Conservation (phyloP, 106 monocot species). For the Gastrodia elata region DNA sequence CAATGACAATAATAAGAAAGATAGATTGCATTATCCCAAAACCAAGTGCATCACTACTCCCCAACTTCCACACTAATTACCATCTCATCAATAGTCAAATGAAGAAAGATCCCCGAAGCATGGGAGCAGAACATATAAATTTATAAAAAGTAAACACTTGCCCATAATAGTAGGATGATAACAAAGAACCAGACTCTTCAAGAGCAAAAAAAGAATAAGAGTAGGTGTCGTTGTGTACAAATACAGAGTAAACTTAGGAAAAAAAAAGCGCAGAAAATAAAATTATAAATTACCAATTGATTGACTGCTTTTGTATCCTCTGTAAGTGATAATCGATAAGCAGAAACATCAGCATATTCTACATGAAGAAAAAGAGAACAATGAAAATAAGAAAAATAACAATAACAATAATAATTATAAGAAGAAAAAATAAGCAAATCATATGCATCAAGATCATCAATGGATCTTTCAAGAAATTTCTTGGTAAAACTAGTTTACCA, state of each 20-base stretch:
- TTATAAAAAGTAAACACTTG: neutral
- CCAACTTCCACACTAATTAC: no score
- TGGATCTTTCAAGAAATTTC: neutral
- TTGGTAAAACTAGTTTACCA: neutral
- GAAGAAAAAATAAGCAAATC: neutral
- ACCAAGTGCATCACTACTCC: no score
- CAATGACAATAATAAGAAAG: no score
- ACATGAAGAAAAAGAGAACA: conserved; percentile 7
- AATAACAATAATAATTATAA: neutral
- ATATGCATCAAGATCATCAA: neutral
- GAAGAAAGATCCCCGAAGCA: no score
- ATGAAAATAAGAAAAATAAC: neutral
- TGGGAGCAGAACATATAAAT: no score
- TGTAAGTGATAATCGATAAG: conserved; percentile 77
- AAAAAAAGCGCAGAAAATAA: conserved; percentile 5
- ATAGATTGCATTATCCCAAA: no score
- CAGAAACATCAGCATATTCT: conserved; percentile 98
- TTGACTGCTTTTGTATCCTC: conserved; percentile 99
- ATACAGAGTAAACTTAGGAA: neutral
- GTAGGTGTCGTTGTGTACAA: neutral
- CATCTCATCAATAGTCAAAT: no score
- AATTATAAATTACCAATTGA: conserved; percentile 64
- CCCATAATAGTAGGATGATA: neutral
- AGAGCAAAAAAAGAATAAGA: neutral
- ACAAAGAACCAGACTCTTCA: neutral